phyloP scores from a whole-genome alignment of 768 basidiomycete species.

The Lactarius trivialis region DNA sequence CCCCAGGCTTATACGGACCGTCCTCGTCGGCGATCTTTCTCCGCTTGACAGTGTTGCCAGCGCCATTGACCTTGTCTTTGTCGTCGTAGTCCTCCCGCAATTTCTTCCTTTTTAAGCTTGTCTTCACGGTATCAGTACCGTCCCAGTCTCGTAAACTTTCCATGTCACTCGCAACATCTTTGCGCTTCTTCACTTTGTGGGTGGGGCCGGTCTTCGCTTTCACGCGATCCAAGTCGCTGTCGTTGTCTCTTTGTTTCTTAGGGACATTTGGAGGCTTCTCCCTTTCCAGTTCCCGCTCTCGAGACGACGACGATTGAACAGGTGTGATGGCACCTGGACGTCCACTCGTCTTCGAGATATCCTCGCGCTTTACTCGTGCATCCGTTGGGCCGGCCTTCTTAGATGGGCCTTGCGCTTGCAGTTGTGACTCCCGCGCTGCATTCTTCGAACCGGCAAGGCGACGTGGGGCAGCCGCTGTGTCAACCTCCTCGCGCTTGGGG shows the following conservation, averaged over 20 bases:
- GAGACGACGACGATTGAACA: slow-evolving; percentile 24
- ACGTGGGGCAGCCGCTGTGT: slow-evolving; percentile 17
- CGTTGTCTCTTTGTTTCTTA: slow-evolving; percentile 15
- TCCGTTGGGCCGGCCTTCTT: slow-evolving; percentile 29
- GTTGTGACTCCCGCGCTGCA: slow-evolving; percentile 12
- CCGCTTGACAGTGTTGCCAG: slow-evolving; percentile 12
- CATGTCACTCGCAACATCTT: slow-evolving; percentile 13
- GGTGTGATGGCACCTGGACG: slow-evolving; percentile 33
- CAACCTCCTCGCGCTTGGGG: slow-evolving; percentile 24
- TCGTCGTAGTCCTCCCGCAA: slow-evolving; percentile 23
- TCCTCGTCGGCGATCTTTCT: slow-evolving; percentile 21
- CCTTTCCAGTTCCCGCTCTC: slow-evolving; percentile 20
- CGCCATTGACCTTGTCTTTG: slow-evolving; percentile 17
- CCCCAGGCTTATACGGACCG: slow-evolving; percentile 17
- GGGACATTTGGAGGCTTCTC: slow-evolving; percentile 2
- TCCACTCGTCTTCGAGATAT: slow-evolving; percentile 28
- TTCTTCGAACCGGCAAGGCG: slow-evolving; percentile 21
- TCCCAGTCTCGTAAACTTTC: slow-evolving; percentile 25
- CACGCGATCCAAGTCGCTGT: slow-evolving; percentile 16
- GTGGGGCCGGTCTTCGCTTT: neutral
- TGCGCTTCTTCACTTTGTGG: slow-evolving; percentile 17
- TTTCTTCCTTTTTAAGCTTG: slow-evolving; percentile 27
- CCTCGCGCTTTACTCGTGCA: slow-evolving; percentile 28
- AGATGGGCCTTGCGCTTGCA: slow-evolving; percentile 15
- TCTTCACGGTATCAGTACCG: slow-evolving; percentile 13